Percentiles rank a stretch among this genome's conserved stretches.
Evolutionary conservation across 768 basidiomycete genomes (phyloP).

Genomic region (Pleurotus cornucopiae): DNA sequence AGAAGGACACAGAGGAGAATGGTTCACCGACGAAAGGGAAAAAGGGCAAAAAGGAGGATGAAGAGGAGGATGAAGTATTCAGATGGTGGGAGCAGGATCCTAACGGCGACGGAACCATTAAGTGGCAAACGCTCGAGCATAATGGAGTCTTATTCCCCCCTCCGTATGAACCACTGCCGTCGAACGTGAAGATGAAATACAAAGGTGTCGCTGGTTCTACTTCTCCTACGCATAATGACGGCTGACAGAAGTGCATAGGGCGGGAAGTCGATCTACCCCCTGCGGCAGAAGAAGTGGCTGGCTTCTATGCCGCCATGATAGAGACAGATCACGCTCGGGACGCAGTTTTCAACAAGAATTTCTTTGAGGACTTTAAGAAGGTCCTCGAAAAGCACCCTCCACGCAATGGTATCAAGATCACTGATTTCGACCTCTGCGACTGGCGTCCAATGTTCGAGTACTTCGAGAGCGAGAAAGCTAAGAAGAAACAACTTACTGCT

Average conservation of each 20-base stretch:
- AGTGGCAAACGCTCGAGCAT: conserved; percentile 96
- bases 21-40: conserved; percentile 36
- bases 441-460: conserved; percentile 93
- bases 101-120: conserved; percentile 71
- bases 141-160: conserved; percentile 95
- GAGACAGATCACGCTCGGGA: conserved; percentile 93
- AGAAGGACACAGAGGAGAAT: conserved; percentile 30
- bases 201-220: conserved; percentile 51
- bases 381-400: conserved; percentile 81
- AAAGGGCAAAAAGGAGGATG: conserved; percentile 57
- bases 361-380: conserved; percentile 85
- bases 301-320: conserved; percentile 90
- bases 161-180: conserved; percentile 83
- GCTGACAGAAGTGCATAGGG: conserved; percentile 42
- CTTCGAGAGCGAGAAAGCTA: conserved; percentile 88
- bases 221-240: neutral
- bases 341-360: conserved; percentile 86
- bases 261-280: conserved; percentile 73
- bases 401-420: conserved; percentile 74
- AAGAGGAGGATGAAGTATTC: conserved; percentile 71
- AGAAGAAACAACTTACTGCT: conserved; percentile 80
- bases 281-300: conserved; percentile 93
- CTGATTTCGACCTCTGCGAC: conserved; percentile 77
- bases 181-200: conserved; percentile 89
- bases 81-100: conserved; percentile 82